A percentile compares a stretch with the other conserved stretches of the same genome.
Conservation (phyloP, 2,329 filamentous ascomycete species). For the Ramularia endophylla region DNA sequence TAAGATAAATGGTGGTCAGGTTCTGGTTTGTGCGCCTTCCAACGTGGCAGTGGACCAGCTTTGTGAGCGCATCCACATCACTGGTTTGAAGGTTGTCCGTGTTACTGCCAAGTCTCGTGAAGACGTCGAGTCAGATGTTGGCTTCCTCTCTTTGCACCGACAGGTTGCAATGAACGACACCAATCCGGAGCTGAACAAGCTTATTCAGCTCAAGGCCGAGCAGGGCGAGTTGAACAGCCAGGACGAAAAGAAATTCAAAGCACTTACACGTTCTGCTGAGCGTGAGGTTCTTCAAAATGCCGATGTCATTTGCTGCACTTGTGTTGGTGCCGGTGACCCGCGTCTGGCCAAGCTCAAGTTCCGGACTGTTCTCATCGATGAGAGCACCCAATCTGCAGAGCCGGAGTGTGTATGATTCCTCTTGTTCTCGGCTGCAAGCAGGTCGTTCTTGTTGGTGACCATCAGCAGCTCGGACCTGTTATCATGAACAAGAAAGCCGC, state of each 20-base stretch:
- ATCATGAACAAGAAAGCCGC: constrained; percentile 99
- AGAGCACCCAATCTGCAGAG: constrained; percentile 96
- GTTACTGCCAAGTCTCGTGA: constrained; percentile 98
- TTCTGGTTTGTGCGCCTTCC: constrained; percentile 92
- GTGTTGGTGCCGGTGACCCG: constrained; percentile 93
- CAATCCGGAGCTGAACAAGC: constrained; percentile 86
- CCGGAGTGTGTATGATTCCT: constrained; percentile 98
- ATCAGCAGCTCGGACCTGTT: constrained; percentile 95
- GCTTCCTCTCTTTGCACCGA: constrained; percentile 90
- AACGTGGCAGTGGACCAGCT: constrained; percentile 98
- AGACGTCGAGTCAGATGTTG: constrained; percentile 97
- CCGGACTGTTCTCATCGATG: constrained; percentile 94
- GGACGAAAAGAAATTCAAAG: constrained; percentile 98
- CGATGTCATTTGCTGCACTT: constrained; percentile 98
- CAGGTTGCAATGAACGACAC: constrained; percentile 95
- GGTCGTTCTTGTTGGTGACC: constrained; percentile 95
- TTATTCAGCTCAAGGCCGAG: constrained; percentile 88
- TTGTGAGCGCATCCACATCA: constrained; percentile 92
- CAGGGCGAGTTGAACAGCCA: constrained; percentile 86
- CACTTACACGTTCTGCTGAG: constrained; percentile 87
- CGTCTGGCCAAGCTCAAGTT: constrained; percentile 97
- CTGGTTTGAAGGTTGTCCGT: constrained; percentile 91
- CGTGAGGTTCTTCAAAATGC: constrained; percentile 92
- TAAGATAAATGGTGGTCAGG: constrained; percentile 90
- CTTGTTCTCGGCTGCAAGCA: constrained; percentile 97